phyloP scores from a whole-genome alignment of 441 rosid species.

The Jatropha multifida region DNA sequence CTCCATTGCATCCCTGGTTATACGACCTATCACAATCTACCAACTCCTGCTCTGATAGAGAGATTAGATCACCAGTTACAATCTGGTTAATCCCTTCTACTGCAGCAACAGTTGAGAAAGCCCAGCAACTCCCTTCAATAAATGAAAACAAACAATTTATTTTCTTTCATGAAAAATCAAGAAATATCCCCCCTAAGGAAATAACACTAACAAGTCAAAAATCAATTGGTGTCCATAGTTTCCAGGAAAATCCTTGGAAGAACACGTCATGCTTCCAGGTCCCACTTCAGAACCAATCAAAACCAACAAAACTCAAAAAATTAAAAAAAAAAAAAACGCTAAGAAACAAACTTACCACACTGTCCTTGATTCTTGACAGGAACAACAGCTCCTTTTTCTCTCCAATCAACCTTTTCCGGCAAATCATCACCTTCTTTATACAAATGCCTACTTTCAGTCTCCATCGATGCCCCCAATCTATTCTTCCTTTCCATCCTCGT shows the following conservation, averaged over 20 bases:
- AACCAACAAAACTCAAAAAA: not conserved
- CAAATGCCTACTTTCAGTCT: conserved; percentile 45
- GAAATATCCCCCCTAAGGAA: not conserved
- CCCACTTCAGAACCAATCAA: conserved; percentile 4
- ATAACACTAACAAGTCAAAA: not conserved
- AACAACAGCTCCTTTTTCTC: conserved; percentile 70
- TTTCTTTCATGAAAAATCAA: not conserved
- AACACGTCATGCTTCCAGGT: not conserved
- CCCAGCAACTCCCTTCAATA: conserved; percentile 92
- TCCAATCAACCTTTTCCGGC: conserved; percentile 84
- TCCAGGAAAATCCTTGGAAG: not conserved
- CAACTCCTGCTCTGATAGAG: conserved; percentile 87
- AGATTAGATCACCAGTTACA: conserved; percentile 62
- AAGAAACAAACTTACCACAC: conserved; percentile 49
- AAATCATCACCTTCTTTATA: conserved; percentile 53
- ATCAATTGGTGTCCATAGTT: not conserved
- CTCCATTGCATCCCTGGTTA: conserved; percentile 88
- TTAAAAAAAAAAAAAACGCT: not conserved
- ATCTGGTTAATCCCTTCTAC: conserved; percentile 94
- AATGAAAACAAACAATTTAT: not conserved
- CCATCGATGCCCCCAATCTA: conserved; percentile 23
- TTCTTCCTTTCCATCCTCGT: conserved; percentile 30
- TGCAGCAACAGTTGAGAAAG: conserved; percentile 75
- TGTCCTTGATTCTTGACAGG: conserved; percentile 86
- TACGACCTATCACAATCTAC: conserved; percentile 79